A percentile compares a stretch with the other conserved stretches of the same genome.
phyloP scores from a whole-genome alignment of 2,329 filamentous ascomycete genomes.

The Laburnicola sp. region DNA sequence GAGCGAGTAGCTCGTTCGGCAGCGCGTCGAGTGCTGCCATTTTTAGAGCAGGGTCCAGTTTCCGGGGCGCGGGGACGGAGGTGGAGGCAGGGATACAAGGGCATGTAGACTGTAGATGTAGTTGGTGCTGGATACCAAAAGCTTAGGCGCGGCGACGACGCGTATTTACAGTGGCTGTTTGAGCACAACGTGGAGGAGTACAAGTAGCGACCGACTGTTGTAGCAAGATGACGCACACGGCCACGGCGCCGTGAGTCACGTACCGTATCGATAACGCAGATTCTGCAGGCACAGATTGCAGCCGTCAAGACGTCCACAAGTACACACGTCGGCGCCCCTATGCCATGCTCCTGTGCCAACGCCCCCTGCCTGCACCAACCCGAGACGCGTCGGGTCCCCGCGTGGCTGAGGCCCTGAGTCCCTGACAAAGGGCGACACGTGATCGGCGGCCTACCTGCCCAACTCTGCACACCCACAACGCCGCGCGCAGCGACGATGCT shows the following conservation, averaged over 20 bases:
- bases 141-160: background rate
- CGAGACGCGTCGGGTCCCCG: background rate
- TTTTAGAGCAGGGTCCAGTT: background rate
- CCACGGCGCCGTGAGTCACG: no score
- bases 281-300: no score
- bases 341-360: background rate
- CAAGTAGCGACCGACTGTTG: background rate
- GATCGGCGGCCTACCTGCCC: no score
- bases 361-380: conserved; percentile 3
- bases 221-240: no score
- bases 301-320: no score
- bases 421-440: no score
- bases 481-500: no score
- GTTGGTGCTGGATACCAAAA: background rate
- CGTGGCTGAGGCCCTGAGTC: background rate
- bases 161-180: background rate
- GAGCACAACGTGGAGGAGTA: background rate
- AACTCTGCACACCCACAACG: no score
- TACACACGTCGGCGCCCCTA: no score
- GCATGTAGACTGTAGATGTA: background rate
- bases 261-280: no score
- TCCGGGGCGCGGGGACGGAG: background rate
- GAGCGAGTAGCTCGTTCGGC: conserved; percentile 40
- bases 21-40: conserved; percentile 32
- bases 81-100: background rate